Evolutionary conservation across 2,329 filamentous ascomycete genomes (phyloP), one percentile per base, ranked within the genome.

Genomic region (Aspergillus viridinutans): DNA sequence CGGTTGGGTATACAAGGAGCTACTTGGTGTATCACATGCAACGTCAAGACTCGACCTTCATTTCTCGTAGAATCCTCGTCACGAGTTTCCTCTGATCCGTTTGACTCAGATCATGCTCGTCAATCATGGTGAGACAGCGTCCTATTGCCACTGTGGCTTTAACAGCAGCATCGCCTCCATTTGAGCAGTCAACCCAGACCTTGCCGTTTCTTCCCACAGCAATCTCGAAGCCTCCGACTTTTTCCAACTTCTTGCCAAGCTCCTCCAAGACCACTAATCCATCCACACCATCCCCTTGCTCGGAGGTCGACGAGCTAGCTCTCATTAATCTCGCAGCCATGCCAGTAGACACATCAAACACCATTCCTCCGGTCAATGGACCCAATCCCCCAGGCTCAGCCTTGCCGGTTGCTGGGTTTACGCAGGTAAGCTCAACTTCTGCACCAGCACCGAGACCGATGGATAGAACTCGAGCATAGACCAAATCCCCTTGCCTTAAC

Each of bases 171-270:
- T 75, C 72, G 60, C 81, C 88, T 28, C 88, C 89, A 56, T 75
- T 74, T 4, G 75, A 74, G 63, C 89, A 92, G 69, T 93, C 87
- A 14, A 97, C 89, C 92, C 94, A 97, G 23, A 97, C 84, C 72
- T 85, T 88, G 43, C 94, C 94, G 73, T 99, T 99, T 68, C 91
- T 85, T 20, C 94, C 94, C 8, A 96, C 90, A 0, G 93, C 93
- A 58, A 95, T 90, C 79, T 99, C 94, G 72, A 97, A 99, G 21
- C 89, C 86, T 21, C 77, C 77, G 1, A 71, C 64, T 45, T 69
- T 68, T 58, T 76, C 74, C 14, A 96, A 75, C 54, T 90, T 93
- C 57, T 87, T 86, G 3, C 88, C 92, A 14, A 97, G 77, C 69
- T 91, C 89, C 61, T 96, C 90, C 56, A 97, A 74, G 26, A 97